Conservation (phyloP, 208 protist genomes). For the Crithidia expoeki region DNA sequence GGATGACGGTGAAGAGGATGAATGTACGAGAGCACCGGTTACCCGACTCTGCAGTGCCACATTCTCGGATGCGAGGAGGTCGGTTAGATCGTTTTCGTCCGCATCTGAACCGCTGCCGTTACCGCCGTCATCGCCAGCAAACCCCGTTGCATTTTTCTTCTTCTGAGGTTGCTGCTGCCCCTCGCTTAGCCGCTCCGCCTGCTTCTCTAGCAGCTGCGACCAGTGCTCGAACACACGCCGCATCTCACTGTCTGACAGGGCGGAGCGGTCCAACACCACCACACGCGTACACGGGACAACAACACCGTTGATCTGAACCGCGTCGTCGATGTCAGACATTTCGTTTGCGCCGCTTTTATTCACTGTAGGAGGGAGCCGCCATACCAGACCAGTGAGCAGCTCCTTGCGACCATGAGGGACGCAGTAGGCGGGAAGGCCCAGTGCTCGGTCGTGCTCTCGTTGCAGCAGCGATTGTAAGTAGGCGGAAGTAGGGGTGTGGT, state of each 20-base stretch:
- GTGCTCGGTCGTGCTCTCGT: slow-evolving; percentile 18
- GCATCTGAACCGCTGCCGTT: slow-evolving; percentile 10
- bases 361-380: slow-evolving; percentile 1
- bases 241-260: slow-evolving; percentile 13
- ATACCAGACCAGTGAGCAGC: slow-evolving; percentile 21
- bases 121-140: neutral
- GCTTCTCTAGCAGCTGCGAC: slow-evolving; percentile 15
- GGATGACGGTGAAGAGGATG: too few relatives aligned
- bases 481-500: slow-evolving; percentile 30
- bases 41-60: too few relatives aligned
- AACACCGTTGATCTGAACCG: neutral
- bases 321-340: neutral
- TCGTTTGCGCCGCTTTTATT: neutral
- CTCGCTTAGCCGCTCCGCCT: slow-evolving; percentile 20
- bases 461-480: slow-evolving; percentile 28
- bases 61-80: neutral
- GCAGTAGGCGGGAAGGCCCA: slow-evolving; percentile 30
- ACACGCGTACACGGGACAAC: slow-evolving; percentile 8
- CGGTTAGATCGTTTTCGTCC: neutral
- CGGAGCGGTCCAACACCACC: slow-evolving; percentile 14
- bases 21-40: too few relatives aligned
- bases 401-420: slow-evolving; percentile 26
- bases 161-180: neutral
- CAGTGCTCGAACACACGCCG: slow-evolving; percentile 22
- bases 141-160: neutral